Conservation (phyloP, 2,329 filamentous ascomycete species). For the Calonectria multiphialidica region DNA sequence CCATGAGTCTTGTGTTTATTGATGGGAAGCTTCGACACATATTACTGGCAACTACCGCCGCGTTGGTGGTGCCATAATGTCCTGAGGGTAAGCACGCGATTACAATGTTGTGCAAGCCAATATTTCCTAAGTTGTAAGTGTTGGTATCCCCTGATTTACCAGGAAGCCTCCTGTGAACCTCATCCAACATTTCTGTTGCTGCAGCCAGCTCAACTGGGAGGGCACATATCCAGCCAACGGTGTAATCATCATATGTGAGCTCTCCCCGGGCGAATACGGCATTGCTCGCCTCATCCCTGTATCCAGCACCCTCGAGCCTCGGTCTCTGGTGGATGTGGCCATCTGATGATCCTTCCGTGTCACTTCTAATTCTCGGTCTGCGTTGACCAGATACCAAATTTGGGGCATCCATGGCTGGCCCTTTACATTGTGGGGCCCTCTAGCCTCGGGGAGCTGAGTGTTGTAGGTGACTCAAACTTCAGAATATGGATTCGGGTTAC, state of each 20-base stretch:
- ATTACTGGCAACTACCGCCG: not conserved
- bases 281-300: too few species aligned
- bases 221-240: not conserved
- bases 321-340: not conserved
- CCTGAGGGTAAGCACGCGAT: not conserved
- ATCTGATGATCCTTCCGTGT: not conserved
- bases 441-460: not conserved
- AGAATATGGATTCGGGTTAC: too few species aligned
- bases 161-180: not conserved
- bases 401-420: not conserved
- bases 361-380: not conserved
- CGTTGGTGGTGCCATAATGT: not conserved
- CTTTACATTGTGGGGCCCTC: not conserved
- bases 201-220: not conserved
- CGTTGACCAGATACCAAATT: not conserved
- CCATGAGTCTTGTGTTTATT: not conserved
- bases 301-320: not conserved
- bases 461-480: not conserved
- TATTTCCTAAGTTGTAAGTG: not conserved
- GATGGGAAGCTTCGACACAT: not conserved
- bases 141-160: not conserved
- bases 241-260: not conserved
- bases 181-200: not conserved
- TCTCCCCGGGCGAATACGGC: too few species aligned
- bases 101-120: not conserved